phyloP scores from a whole-genome alignment of 78 protist species.

The Speleostelium caveatum region DNA sequence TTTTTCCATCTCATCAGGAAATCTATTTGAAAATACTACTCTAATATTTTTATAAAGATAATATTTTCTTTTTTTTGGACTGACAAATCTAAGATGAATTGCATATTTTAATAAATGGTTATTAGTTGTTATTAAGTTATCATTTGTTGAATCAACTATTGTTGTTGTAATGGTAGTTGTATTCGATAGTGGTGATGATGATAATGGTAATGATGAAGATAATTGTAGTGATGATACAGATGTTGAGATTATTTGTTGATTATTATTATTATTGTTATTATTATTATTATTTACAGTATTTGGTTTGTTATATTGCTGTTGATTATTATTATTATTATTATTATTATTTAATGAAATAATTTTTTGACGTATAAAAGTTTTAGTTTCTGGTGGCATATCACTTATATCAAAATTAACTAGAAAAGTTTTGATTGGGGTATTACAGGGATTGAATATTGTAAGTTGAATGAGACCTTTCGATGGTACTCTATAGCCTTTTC shows the following conservation, averaged over 20 bases:
- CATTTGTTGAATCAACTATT: too few species aligned
- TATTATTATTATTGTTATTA: too few species aligned
- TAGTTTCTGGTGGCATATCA: constrained; percentile 46
- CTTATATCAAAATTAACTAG: constrained; percentile 37
- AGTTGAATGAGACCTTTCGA: constrained; percentile 57
- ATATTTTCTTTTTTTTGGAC: constrained; percentile 51
- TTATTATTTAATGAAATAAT: constrained; percentile 39
- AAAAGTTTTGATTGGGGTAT: constrained; percentile 67
- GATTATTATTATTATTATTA: constrained; percentile 11
- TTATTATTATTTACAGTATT: background rate
- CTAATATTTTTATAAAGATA: constrained; percentile 61
- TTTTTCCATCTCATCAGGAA: constrained; percentile 73
- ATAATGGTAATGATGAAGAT: background rate
- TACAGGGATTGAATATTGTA: constrained; percentile 49
- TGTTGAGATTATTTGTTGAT: too few species aligned
- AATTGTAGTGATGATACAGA: background rate
- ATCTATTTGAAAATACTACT: constrained; percentile 68
- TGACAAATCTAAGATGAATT: constrained; percentile 48
- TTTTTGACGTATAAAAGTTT: constrained; percentile 70
- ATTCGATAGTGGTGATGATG: too few species aligned
- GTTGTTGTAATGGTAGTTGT: constrained; percentile 6
- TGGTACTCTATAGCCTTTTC: constrained; percentile 48
- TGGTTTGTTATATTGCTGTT: background rate
- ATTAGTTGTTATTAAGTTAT: background rate
- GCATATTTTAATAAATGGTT: constrained; percentile 46